A percentile compares a stretch with the other conserved stretches of the same genome.
phyloP scores from a whole-genome alignment of 106 monocot species.

The Gastrodia elata region DNA sequence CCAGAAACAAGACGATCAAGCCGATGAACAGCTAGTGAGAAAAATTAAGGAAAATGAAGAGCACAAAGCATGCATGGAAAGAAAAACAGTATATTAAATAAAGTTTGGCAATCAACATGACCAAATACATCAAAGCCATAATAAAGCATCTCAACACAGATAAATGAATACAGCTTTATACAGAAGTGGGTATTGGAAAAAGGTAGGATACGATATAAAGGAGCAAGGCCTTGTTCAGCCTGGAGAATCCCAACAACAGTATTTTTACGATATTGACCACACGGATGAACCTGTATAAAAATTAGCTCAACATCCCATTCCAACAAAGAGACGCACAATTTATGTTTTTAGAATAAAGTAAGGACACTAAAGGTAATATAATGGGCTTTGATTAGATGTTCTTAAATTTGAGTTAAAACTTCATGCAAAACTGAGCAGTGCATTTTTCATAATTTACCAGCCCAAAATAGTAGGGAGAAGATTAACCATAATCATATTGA shows the following conservation, averaged over 20 bases:
- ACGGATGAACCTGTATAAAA: conserved; percentile 89
- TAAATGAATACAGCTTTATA: neutral
- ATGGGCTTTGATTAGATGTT: neutral
- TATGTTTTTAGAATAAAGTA: neutral
- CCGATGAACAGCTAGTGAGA: conserved; percentile 71
- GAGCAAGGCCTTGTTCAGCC: conserved; percentile 69
- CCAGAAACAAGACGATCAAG: conserved; percentile 97
- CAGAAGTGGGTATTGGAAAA: neutral
- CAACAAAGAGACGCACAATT: neutral
- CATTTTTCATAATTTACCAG: neutral
- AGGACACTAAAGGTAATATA: neutral
- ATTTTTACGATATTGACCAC: conserved; percentile 97
- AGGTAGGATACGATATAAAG: conserved; percentile 87
- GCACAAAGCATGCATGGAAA: conserved; percentile 1
- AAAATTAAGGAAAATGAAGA: conserved; percentile 34
- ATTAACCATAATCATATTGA: neutral
- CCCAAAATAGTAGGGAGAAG: neutral
- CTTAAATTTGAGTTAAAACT: neutral
- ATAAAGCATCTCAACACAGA: neutral
- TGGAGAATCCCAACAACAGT: conserved; percentile 92
- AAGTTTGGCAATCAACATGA: neutral
- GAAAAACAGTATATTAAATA: neutral
- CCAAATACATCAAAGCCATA: neutral
- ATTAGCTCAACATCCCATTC: neutral
- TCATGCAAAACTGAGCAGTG: neutral